A percentile compares a stretch with the other conserved stretches of the same genome.
Conservation (phyloP, 305 asterid genomes). For the Fraxinus dipetala region DNA sequence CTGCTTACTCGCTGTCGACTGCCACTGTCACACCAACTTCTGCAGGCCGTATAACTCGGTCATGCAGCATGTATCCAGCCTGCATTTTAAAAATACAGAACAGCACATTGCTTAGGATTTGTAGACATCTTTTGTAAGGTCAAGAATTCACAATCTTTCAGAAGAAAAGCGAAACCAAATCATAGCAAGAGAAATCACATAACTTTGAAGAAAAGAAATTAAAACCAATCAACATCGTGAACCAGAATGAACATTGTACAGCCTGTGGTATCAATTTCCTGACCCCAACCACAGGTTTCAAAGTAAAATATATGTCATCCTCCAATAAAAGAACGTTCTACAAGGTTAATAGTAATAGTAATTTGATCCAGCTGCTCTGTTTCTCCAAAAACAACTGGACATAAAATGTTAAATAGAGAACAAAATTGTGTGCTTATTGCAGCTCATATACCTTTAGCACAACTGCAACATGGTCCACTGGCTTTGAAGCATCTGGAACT, state of each 20-base stretch:
- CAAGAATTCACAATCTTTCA: neutral
- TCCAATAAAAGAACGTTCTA: neutral
- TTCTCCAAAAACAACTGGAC: neutral
- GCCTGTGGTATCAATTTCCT: neutral
- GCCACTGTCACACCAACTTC: conserved; percentile 75
- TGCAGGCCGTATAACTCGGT: conserved; percentile 79
- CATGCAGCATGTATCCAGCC: conserved; percentile 78
- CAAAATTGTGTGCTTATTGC: neutral
- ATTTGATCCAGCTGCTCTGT: neutral
- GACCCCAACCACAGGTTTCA: neutral
- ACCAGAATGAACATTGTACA: neutral
- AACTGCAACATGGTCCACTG: conserved; percentile 43
- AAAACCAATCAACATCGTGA: neutral
- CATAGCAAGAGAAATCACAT: neutral
- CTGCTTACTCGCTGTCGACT: conserved; percentile 36
- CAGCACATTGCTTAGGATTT: neutral
- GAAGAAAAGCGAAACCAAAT: no score
- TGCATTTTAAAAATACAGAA: conserved; percentile 25
- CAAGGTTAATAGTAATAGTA: neutral
- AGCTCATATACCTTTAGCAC: conserved; percentile 42
- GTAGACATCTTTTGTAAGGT: neutral
- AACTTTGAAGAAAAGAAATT: neutral
- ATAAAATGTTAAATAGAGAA: neutral
- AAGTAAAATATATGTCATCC: neutral
- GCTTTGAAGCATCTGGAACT: conserved; percentile 51